Evolutionary conservation across 768 basidiomycete species (phyloP), one percentile per base, ranked within the genome.

Genomic region (Phanerochaete sordida): DNA sequence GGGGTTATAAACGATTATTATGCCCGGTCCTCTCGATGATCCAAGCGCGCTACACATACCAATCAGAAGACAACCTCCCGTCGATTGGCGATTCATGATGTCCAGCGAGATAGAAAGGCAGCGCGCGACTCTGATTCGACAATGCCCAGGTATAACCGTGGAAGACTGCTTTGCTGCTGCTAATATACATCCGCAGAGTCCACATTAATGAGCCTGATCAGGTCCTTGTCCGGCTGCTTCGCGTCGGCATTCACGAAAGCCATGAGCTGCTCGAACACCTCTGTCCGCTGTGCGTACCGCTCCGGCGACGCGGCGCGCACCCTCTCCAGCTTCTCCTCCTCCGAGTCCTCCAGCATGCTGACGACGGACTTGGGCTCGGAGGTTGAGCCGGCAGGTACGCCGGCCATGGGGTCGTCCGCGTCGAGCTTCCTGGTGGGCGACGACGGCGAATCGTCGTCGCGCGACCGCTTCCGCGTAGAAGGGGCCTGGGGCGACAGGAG

Each of bases 261-360:
- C 77, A 92, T 72, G 59, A 93, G 63, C 33, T 70, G 70, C 69
- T 91, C 87, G 68, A 92, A 92, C 60, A 89, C 81, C 62, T 84
- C 82, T 54, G 81, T 87, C 37, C 91, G 79, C 72, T 88, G 85
- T 39, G 73, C 74, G 70, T 85, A 91, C 63, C 81, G 74, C 37
- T 77, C 77, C 1, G 78, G 76, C 2, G 81, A 75, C 56, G 83
- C 62, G 54, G 68, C 62, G 52, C 65, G 68, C 9, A 58, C 64
- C 9, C 62, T 65, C 19, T 45, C 58, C 15, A 44, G 31, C 55
- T 64, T 64, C 23, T 47, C 45, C 53, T 74, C 74, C 21, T 65
- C 61, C 0, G 72, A 69, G 45, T 73, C 73, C 47, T 71, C 69
- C 28, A 74, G 70, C 62, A 56, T 50, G n/a, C 46, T 49, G 45